These are phyloP conservation scores for Hanseniaspora singularis DNA, from an alignment of 805 yeast species.

Conservation along the genomic window DNA sequence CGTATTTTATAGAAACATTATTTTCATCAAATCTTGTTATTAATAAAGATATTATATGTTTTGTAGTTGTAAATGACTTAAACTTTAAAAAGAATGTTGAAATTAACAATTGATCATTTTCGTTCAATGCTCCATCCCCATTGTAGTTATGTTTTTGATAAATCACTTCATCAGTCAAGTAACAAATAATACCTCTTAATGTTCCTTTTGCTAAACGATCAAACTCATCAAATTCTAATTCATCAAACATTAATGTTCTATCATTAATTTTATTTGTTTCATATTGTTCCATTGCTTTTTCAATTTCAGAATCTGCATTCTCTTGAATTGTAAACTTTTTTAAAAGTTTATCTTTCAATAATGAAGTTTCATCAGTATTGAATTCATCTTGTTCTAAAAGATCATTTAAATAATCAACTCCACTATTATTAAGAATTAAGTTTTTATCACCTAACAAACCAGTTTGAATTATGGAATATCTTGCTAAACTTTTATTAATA, in stretches of 20 bases:
- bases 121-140: conserved; percentile 31
- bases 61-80: conserved; percentile 55
- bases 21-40: conserved; percentile 50
- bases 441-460: conserved; percentile 10
- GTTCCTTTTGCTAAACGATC: conserved; percentile 16
- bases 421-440: conserved; percentile 15
- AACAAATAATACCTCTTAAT: conserved; percentile 30
- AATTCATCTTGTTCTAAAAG: conserved; percentile 15
- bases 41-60: conserved; percentile 55
- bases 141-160: conserved; percentile 45
- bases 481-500: conserved; percentile 18
- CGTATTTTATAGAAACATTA: conserved; percentile 30
- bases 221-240: conserved; percentile 30
- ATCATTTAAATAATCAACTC: conserved; percentile 19
- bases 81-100: conserved; percentile 70
- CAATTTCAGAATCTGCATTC: neutral
- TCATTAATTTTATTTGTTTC: conserved; percentile 19
- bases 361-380: conserved; percentile 25
- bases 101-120: conserved; percentile 55
- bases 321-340: conserved; percentile 15
- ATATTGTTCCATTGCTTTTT: conserved; percentile 16
- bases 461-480: conserved; percentile 11
- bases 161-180: conserved; percentile 38
- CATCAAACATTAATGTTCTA: conserved; percentile 22
- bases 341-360: conserved; percentile 27